A percentile compares a stretch with the other conserved stretches of the same genome.
Evolutionary conservation across 495 filamentous ascomycete species (phyloP).

Genomic region (Podospora conica): DNA sequence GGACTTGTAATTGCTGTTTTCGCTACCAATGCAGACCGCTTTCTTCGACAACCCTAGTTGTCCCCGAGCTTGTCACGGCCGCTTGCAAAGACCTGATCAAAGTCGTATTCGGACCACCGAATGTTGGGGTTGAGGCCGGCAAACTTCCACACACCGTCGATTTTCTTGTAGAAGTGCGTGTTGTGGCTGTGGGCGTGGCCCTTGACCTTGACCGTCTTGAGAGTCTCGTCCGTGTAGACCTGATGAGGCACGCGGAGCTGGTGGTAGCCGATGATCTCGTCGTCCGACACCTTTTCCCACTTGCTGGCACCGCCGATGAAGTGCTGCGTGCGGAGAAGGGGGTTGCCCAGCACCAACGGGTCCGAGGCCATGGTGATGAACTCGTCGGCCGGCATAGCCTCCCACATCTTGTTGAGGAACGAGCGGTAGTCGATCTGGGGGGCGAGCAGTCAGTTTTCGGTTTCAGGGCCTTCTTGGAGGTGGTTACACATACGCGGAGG

Average conservation of each 20-base stretch:
- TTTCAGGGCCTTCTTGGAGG: neutral
- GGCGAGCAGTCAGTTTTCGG: neutral
- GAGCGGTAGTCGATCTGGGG: conserved; percentile 63
- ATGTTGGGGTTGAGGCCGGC: conserved; percentile 67
- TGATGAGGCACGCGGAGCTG: conserved; percentile 72
- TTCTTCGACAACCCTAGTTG: neutral
- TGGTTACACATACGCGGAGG: conserved; percentile 41
- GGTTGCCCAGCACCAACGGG: conserved; percentile 62
- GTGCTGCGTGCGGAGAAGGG: conserved; percentile 67
- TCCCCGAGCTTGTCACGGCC: conserved; percentile 42
- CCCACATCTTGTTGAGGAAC: conserved; percentile 65
- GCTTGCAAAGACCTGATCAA: conserved; percentile 43
- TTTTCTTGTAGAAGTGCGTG: conserved; percentile 66
- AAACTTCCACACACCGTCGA: conserved; percentile 77
- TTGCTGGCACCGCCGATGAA: conserved; percentile 62
- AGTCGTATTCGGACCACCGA: conserved; percentile 67
- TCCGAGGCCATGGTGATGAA: conserved; percentile 65
- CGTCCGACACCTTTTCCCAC: conserved; percentile 66
- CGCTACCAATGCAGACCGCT: neutral
- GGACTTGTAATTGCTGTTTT: neutral
- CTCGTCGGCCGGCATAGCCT: conserved; percentile 64
- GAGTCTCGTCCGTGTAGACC: conserved; percentile 51
- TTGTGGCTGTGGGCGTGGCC: conserved; percentile 68
- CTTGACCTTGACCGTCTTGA: conserved; percentile 49
- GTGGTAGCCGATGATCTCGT: conserved; percentile 64